Evolutionary conservation across 176 grass and related monocot genomes (phyloP).

Genomic region (Bromus sterilis): DNA sequence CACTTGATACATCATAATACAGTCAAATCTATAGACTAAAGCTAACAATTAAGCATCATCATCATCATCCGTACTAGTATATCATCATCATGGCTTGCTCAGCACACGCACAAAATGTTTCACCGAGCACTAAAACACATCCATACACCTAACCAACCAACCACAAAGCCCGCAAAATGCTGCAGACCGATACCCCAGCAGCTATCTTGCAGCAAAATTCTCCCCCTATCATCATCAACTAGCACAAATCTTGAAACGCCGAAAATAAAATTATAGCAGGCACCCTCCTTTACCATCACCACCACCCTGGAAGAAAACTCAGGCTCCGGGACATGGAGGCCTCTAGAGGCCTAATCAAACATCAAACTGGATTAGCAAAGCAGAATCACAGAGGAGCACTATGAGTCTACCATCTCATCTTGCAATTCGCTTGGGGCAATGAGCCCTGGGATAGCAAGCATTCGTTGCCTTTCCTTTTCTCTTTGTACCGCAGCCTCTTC

Average conservation of each 20-base stretch:
- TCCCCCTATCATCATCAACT: conserved; percentile 13
- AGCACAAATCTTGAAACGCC: conserved; percentile 35
- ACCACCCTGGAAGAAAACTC: conserved; percentile 28
- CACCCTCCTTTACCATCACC: conserved; percentile 41
- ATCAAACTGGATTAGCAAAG: conserved; percentile 30
- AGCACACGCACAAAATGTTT: conserved; percentile 32
- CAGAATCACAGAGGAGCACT: conserved; percentile 25
- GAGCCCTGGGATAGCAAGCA: conserved; percentile 92
- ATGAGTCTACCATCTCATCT: conserved; percentile 98
- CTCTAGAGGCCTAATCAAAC: conserved; percentile 26
- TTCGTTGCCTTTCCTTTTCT: conserved; percentile 88
- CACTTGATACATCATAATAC: not conserved
- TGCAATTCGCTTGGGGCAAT: conserved; percentile 98
- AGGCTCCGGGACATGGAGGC: conserved; percentile 22
- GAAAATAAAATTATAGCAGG: conserved; percentile 43
- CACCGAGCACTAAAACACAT: conserved; percentile 41
- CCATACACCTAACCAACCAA: not conserved
- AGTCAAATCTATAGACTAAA: not conserved
- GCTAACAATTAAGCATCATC: not conserved
- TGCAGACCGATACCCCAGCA: conserved; percentile 46
- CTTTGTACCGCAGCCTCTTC: conserved; percentile 94
- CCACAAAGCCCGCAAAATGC: conserved; percentile 17
- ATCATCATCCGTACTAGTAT: not conserved
- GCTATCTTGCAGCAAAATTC: conserved; percentile 51
- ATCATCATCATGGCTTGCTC: too few species aligned